Conservation (phyloP, 106 monocot genomes). For the Dioscorea zingiberensis region DNA sequence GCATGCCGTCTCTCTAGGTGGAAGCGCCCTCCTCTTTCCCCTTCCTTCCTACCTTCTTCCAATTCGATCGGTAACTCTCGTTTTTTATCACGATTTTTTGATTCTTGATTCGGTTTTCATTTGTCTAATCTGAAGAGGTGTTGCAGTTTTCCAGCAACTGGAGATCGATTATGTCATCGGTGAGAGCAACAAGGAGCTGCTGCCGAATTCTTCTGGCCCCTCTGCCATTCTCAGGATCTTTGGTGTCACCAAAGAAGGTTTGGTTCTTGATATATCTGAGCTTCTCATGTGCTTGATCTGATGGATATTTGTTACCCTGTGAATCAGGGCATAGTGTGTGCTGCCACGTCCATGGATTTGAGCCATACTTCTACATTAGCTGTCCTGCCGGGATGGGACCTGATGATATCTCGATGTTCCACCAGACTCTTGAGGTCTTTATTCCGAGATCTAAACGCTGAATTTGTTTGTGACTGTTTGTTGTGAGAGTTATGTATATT, state of each 20-base stretch:
- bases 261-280: not conserved
- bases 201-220: constrained; percentile 64
- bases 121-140: not conserved
- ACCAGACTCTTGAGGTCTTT: constrained; percentile 75
- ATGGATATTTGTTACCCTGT: constrained; percentile 9
- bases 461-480: not conserved
- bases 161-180: constrained; percentile 98
- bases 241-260: constrained; percentile 94
- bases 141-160: constrained; percentile 91
- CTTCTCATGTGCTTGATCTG: not conserved
- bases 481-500: not conserved
- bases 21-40: constrained; percentile 69
- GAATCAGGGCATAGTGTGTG: constrained; percentile 86
- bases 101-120: not conserved
- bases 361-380: constrained; percentile 92
- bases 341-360: constrained; percentile 93
- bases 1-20: constrained; percentile 70
- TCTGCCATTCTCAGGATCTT: constrained; percentile 93
- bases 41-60: constrained; percentile 33
- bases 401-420: constrained; percentile 80
- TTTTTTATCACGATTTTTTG: not conserved
- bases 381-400: constrained; percentile 87
- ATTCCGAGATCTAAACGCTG: not conserved
- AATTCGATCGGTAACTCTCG: constrained; percentile 44
- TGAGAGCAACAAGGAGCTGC: constrained; percentile 63